phyloP scores from a whole-genome alignment of 805 yeast species.

The Lachancea sp. region DNA sequence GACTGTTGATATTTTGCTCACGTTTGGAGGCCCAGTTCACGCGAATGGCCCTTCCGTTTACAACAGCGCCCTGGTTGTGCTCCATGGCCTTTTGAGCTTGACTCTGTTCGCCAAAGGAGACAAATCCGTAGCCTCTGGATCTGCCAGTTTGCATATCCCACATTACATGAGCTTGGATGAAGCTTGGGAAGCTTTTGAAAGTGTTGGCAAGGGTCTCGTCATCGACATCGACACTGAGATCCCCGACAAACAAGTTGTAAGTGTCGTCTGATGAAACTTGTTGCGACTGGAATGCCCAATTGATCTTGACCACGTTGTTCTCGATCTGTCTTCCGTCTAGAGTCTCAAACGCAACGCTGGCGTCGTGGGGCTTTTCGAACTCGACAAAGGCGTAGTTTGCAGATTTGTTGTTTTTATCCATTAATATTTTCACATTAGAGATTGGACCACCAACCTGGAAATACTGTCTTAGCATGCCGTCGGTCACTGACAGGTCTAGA shows the following conservation, averaged over 20 bases:
- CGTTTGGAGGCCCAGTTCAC: conserved; percentile 86
- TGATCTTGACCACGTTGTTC: conserved; percentile 53
- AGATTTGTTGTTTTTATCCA: conserved; percentile 68
- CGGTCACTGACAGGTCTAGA: conserved; percentile 57
- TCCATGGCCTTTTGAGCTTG: conserved; percentile 73
- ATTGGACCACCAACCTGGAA: conserved; percentile 59
- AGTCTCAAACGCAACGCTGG: conserved; percentile 54
- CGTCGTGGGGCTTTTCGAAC: conserved; percentile 50
- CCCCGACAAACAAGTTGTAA: conserved; percentile 80
- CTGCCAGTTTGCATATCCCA: conserved; percentile 96
- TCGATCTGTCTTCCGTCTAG: conserved; percentile 55
- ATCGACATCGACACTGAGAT: conserved; percentile 71
- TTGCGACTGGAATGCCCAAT: conserved; percentile 82
- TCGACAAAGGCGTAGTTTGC: conserved; percentile 83
- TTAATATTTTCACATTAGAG: conserved; percentile 59
- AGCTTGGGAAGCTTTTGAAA: conserved; percentile 51
- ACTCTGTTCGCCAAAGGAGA: conserved; percentile 55
- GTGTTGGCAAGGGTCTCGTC: conserved; percentile 61
- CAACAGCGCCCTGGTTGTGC: conserved; percentile 64
- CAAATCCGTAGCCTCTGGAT: conserved; percentile 89
- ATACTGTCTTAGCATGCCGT: conserved; percentile 53
- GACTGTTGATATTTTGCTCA: conserved; percentile 30
- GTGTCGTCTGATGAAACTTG: conserved; percentile 53
- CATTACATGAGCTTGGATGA: conserved; percentile 86
- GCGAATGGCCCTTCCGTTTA: conserved; percentile 72